Evolutionary conservation across 331 rosid species (phyloP), one percentile per base, ranked within the genome.

Genomic region (Saraca asoca): DNA sequence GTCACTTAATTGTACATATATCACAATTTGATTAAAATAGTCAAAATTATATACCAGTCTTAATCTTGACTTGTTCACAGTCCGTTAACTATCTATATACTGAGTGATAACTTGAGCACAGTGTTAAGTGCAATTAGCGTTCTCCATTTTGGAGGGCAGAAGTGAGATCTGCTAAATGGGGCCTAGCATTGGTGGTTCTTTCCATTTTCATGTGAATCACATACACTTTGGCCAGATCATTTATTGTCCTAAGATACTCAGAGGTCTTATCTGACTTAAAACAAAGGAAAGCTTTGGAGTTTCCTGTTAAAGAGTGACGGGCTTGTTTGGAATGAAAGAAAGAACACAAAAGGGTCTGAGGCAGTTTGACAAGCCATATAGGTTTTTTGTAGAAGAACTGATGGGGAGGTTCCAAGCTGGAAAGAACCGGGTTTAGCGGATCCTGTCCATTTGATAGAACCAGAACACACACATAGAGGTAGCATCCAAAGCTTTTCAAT

Each of bases 391-490:
- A 72, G 71, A 68, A 74, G 72, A 76, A 62, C 66, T 69, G 66
- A 54, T 71, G 79, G 58, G 66, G 77, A 37, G 84, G 76, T 39
- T 78, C 90, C 78, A 18, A 77, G 89, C 80, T 79, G 87, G 88
- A 87, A 85, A 83, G 82, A 76, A 20, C 89, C 95, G 91, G 83
- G 80, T 88, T 86, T 84, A 75, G 71, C 78, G 97, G 96, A 91
- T 88, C 97, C 87, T 88, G 96, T 91, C 89, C 80, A 66, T 63
- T 65, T 60, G 51, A 38, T 35, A 70, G 64, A 73, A 64, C 75
- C 70, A 75, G 71, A 78, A 73, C 15, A 15, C 42, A 74, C 71
- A 66, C 63, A 57, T 54, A 76, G 70, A 61, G 68, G 76, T 19
- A 75, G 85, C 60, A 73, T 89, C 88, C 79, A 75, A 80, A 74